Base-by-base conservation (phyloP, 140 eudicot species). In the Eryngium alpinum region DNA sequence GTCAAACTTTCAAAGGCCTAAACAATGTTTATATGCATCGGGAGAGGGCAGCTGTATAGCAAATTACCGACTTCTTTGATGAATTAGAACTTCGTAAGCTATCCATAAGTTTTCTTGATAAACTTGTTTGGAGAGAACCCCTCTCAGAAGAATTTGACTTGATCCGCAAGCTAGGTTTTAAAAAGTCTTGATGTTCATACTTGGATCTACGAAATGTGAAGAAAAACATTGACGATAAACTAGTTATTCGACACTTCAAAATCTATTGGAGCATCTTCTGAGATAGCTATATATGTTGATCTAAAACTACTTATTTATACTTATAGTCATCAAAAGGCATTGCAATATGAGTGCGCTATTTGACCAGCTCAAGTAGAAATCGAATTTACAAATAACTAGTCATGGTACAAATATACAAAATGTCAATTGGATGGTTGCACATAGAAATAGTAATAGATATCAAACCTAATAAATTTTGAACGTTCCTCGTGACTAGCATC, bases 141-240 rank as follows among this genome's bases (percentile, higher is more conserved):
- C 51, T 84, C 43, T 82, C 81, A 66, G 90, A 70, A 19, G 90
- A 77, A 82, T 60, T 70, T 69, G 98, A 94, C 79, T 59, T 63
- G 50, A 92, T 94, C 62, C 97, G 92, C 84, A 92, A 78, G 87
- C 98, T 92, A n/a, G 98, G 98, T 81, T 94, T 92, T 86, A 94
- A 75, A 84, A 90, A 94, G 44, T 88, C 98, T 87, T 94, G 97
- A 79, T 29, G 89, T 93, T 90, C 97, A 79, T 94, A 94, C 91
- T 94, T 94, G 18, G 97, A 86, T 89, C 98, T 94, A n/a, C 24
- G 16, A 12, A 13, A 69, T 32, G 74, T 69, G 74, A 43, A 27
- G 29, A 67, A 1, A 29, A 77, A 28, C 27, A 66, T 59, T 52
- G 57, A 24, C 24, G 52, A 28, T 1, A 22, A 50, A 25, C 65